Conservation (phyloP, 345 rosid species). For the Hibiscus syriacus region DNA sequence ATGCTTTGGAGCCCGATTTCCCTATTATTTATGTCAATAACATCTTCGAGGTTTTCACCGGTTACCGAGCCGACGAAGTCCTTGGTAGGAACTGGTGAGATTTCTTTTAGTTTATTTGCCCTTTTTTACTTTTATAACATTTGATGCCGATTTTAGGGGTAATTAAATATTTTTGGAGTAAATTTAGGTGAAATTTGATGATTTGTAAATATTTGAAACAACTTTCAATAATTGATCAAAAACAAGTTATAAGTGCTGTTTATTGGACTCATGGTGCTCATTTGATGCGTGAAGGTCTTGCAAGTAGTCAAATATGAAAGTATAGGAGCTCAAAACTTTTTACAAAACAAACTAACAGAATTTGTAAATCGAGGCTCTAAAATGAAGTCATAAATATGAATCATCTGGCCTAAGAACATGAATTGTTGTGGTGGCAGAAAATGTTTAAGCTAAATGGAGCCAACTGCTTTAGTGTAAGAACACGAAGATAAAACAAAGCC, state of each 20-base stretch:
- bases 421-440: background rate
- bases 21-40: conserved; percentile 81
- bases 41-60: conserved; percentile 77
- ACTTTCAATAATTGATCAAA: background rate
- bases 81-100: conserved; percentile 67
- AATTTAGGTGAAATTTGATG: background rate
- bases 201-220: background rate
- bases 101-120: too few species aligned
- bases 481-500: background rate
- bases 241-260: background rate
- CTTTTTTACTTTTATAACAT: too few species aligned
- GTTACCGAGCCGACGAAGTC: conserved; percentile 83
- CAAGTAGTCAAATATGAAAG: background rate
- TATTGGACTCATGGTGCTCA: background rate
- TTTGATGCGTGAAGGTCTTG: background rate
- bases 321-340: background rate
- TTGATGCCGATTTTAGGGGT: too few species aligned
- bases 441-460: background rate
- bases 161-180: too few species aligned
- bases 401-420: background rate
- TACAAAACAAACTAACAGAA: background rate
- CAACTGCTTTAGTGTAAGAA: background rate
- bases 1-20: conserved; percentile 72
- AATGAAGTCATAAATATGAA: background rate
- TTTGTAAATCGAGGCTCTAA: background rate